Conservation (phyloP, 2,329 filamentous ascomycete genomes). For the Cordyceps cicadae region DNA sequence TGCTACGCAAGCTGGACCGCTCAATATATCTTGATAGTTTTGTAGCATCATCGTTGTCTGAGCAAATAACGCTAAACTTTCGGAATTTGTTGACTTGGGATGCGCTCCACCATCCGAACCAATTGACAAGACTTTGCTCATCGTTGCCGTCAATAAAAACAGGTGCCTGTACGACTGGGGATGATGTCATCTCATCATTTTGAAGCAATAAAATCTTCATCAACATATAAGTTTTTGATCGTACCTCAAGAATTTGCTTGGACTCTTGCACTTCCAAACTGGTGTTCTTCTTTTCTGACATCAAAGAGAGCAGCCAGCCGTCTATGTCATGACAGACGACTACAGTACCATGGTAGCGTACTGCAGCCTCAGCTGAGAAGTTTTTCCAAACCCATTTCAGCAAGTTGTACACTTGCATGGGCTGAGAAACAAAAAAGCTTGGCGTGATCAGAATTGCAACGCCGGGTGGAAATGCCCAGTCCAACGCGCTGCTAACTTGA, state of each 20-base stretch:
- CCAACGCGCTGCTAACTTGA: constrained; percentile 17
- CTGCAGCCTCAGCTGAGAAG: constrained; percentile 12
- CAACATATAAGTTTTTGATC: constrained; percentile 5
- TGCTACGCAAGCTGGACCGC: constrained; percentile 9
- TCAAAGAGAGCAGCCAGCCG: constrained; percentile 24
- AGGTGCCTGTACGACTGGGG: constrained; percentile 38
- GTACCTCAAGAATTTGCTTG: neutral
- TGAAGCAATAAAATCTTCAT: neutral
- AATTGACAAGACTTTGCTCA: constrained; percentile 54
- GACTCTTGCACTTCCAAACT: neutral
- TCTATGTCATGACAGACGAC: constrained; percentile 23
- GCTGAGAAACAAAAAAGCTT: constrained; percentile 33
- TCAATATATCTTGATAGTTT: constrained; percentile 20
- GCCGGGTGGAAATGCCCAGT: constrained; percentile 24
- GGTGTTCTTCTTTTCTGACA: constrained; percentile 14
- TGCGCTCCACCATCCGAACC: constrained; percentile 53
- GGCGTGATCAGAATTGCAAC: constrained; percentile 32
- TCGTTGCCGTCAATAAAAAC: constrained; percentile 46
- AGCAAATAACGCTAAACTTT: constrained; percentile 49
- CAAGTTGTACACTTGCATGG: constrained; percentile 25
- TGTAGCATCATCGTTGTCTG: constrained; percentile 19
- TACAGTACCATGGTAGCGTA: constrained; percentile 18
- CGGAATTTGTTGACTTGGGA: constrained; percentile 41
- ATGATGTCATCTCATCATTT: neutral
- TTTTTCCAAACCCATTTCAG: constrained; percentile 28